A percentile compares a stretch with the other conserved stretches of the same genome.
These are phyloP conservation scores for Penicillium brevicompactum DNA, from an alignment of 2,329 filamentous ascomycete genomes.

Conservation along the genomic window DNA sequence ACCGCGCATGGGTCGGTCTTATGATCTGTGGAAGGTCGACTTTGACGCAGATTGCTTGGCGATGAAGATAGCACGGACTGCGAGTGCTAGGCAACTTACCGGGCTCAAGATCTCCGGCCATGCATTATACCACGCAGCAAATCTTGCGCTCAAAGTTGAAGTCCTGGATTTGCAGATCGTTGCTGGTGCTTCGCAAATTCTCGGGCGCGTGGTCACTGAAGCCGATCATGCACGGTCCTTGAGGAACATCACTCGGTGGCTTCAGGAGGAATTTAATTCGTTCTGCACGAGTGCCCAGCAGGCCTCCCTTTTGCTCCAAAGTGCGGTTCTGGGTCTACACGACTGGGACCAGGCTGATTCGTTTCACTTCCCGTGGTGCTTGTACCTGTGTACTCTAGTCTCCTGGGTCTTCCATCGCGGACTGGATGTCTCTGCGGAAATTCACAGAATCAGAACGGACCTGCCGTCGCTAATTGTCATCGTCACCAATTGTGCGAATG, in stretches of 20 bases:
- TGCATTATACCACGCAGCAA: slow-evolving; percentile 62
- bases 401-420: slow-evolving; percentile 63
- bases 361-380: slow-evolving; percentile 65
- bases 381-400: slow-evolving; percentile 61
- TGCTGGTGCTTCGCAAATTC: slow-evolving; percentile 61
- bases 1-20: slow-evolving; percentile 54
- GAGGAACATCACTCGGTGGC: slow-evolving; percentile 30
- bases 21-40: slow-evolving; percentile 61
- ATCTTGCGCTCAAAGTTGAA: slow-evolving; percentile 59
- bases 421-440: slow-evolving; percentile 37
- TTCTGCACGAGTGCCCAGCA: slow-evolving; percentile 45
- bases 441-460: slow-evolving; percentile 42
- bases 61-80: slow-evolving; percentile 36
- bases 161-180: slow-evolving; percentile 65
- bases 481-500: slow-evolving; percentile 37
- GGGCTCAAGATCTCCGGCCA: slow-evolving; percentile 53
- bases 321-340: slow-evolving; percentile 52
- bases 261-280: slow-evolving; percentile 16
- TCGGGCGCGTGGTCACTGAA: slow-evolving; percentile 56
- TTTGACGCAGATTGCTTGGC: slow-evolving; percentile 56
- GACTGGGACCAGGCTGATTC: slow-evolving; percentile 56
- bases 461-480: slow-evolving; percentile 36
- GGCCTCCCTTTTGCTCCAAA: slow-evolving; percentile 55
- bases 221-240: slow-evolving; percentile 53
- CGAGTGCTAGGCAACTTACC: slow-evolving; percentile 45